Evolutionary conservation across 305 asterid genomes (phyloP).

Genomic region (Caryopteris hybrid): DNA sequence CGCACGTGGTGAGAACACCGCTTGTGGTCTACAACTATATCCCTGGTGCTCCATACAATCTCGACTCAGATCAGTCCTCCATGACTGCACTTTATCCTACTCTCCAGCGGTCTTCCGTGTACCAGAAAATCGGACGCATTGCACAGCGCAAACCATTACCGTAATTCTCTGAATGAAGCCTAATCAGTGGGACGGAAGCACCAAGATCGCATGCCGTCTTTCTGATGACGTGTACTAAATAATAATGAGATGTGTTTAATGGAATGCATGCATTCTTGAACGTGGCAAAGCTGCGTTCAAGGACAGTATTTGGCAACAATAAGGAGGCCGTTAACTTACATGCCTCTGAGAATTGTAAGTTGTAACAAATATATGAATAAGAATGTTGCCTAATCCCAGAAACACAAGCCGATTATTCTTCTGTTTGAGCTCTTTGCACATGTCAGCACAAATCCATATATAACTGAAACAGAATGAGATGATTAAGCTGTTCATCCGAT

Average conservation of each 20-base stretch:
- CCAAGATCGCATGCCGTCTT: neutral
- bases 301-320: neutral
- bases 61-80: constrained; percentile 5
- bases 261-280: neutral
- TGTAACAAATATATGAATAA: constrained; percentile 6
- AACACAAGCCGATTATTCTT: neutral
- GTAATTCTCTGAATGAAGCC: neutral
- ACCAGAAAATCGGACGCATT: constrained; percentile 9
- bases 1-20: constrained; percentile 41
- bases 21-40: constrained; percentile 44
- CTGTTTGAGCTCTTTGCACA: neutral
- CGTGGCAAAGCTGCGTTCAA: neutral
- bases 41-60: constrained; percentile 44
- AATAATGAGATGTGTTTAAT: neutral
- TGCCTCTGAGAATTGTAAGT: neutral
- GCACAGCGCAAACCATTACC: constrained; percentile 3
- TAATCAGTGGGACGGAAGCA: neutral
- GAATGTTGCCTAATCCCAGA: constrained; percentile 7
- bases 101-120: constrained; percentile 18
- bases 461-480: too few species aligned
- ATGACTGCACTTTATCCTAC: neutral
- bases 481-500: too few species aligned
- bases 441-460: neutral
- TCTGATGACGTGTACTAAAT: neutral
- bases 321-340: neutral